These are phyloP conservation scores for Eutypa lata DNA, from an alignment of 2,329 filamentous ascomycete genomes.

Conservation along the genomic window DNA sequence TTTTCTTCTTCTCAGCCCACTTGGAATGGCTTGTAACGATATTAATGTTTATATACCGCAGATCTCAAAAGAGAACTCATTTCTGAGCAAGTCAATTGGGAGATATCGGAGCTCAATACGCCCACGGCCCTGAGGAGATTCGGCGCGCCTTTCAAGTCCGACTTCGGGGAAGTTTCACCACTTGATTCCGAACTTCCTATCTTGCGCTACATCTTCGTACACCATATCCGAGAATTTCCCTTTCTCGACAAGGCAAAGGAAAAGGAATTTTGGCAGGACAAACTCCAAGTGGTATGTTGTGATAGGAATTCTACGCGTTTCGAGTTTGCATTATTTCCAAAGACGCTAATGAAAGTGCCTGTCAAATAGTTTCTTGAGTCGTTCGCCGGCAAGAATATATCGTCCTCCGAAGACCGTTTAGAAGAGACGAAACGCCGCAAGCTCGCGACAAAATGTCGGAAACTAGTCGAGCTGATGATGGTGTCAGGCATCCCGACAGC, in stretches of 20 bases:
- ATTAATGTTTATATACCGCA: constrained; percentile 34
- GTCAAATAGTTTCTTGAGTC: constrained; percentile 79
- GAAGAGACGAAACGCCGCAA: constrained; percentile 96
- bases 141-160: constrained; percentile 90
- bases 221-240: constrained; percentile 96
- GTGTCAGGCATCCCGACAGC: constrained; percentile 94
- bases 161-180: constrained; percentile 87
- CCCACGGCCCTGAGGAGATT: constrained; percentile 93
- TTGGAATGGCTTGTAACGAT: constrained; percentile 2
- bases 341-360: constrained; percentile 3
- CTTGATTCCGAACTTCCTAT: constrained; percentile 92
- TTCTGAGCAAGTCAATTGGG: constrained; percentile 80
- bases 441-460: constrained; percentile 87
- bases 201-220: constrained; percentile 93
- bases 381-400: constrained; percentile 95
- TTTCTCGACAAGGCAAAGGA: constrained; percentile 95
- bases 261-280: constrained; percentile 99
- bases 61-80: constrained; percentile 96
- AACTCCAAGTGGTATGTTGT: constrained; percentile 78
- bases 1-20: not conserved
- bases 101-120: constrained; percentile 90
- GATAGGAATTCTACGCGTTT: not conserved
- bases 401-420: constrained; percentile 89
- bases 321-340: not conserved
- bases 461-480: constrained; percentile 99